Percentiles rank a stretch among this genome's conserved stretches.
phyloP scores from a whole-genome alignment of 768 basidiomycete genomes.

The Xerocomellus intermedius region DNA sequence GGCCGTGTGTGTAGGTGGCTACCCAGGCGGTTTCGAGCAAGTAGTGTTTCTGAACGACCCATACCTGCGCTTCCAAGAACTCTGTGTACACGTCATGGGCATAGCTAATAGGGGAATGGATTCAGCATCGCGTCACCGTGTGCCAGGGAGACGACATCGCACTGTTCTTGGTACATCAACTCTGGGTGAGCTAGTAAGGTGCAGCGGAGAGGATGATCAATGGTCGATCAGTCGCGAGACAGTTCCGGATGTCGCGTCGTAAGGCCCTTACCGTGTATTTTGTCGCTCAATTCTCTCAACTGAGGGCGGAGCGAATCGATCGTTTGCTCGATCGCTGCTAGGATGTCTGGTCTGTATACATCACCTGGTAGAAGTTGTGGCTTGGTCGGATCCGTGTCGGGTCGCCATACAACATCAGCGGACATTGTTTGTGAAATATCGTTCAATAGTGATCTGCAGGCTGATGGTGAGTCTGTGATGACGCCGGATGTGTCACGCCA shows the following conservation, averaged over 20 bases:
- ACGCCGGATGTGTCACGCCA: too few species aligned
- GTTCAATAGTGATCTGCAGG: not conserved
- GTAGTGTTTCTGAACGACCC: slow-evolving; percentile 59
- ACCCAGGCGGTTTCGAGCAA: slow-evolving; percentile 74
- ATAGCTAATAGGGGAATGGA: slow-evolving; percentile 39
- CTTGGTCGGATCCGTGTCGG: slow-evolving; percentile 25
- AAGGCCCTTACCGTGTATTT: slow-evolving; percentile 58
- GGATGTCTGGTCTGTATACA: slow-evolving; percentile 57
- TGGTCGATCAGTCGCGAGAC: slow-evolving; percentile 4
- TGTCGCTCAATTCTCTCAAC: slow-evolving; percentile 61
- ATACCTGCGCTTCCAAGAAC: slow-evolving; percentile 67
- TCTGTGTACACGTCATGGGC: slow-evolving; percentile 68
- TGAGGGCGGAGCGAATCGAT: slow-evolving; percentile 55
- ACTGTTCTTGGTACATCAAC: slow-evolving; percentile 67
- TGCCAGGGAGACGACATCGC: slow-evolving; percentile 11
- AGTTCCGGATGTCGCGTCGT: not conserved
- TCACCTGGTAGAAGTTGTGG: slow-evolving; percentile 28
- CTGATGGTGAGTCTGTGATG: too few species aligned
- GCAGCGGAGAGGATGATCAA: not conserved
- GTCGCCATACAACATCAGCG: slow-evolving; percentile 40
- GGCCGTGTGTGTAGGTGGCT: slow-evolving; percentile 64
- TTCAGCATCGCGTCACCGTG: not conserved
- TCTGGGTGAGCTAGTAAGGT: slow-evolving; percentile 63
- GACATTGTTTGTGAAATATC: slow-evolving; percentile 12
- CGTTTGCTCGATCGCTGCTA: slow-evolving; percentile 55